Conservation (phyloP, 2,329 filamentous ascomycete species). For the Leptodontidium sp. region DNA sequence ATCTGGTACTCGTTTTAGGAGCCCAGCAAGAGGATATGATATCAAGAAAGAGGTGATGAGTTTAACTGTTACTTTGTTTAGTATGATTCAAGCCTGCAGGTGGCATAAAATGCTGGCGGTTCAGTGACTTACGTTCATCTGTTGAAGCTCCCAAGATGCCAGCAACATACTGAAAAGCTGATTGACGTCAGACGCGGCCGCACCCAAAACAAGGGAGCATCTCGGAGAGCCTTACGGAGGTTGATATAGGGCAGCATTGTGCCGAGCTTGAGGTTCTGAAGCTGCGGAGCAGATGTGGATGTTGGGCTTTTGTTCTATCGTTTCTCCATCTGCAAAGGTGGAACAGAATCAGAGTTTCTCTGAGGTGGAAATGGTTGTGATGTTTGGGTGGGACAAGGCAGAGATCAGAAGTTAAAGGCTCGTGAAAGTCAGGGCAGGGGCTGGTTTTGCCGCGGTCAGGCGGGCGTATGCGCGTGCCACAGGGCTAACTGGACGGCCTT, state of each 20-base stretch:
- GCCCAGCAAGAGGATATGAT: slow-evolving; percentile 88
- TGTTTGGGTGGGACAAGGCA: slow-evolving; percentile 4
- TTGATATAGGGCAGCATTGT: slow-evolving; percentile 72
- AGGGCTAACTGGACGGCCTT: slow-evolving; percentile 12
- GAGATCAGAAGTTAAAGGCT: background rate
- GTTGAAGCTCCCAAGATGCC: slow-evolving; percentile 66
- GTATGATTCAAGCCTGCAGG: background rate
- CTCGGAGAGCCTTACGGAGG: slow-evolving; percentile 54
- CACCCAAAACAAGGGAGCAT: slow-evolving; percentile 11
- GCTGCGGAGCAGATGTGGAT: slow-evolving; percentile 13
- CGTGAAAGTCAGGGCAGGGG: background rate
- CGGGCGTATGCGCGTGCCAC: slow-evolving; percentile 7
- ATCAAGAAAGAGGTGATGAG: slow-evolving; percentile 89
- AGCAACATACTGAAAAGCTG: slow-evolving; percentile 69
- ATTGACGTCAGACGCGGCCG: slow-evolving; percentile 43
- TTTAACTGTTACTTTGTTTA: slow-evolving; percentile 73
- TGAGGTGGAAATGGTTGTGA: background rate
- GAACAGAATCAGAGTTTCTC: background rate
- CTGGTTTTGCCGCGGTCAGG: slow-evolving; percentile 11
- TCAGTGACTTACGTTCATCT: slow-evolving; percentile 64
- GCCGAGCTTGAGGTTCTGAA: slow-evolving; percentile 7
- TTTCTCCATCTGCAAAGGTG: slow-evolving; percentile 37
- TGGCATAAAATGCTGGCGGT: background rate
- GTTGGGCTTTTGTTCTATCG: slow-evolving; percentile 25
- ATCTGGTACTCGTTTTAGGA: slow-evolving; percentile 92